A percentile compares a stretch with the other conserved stretches of the same genome.
Conservation (phyloP, 2,329 filamentous ascomycete genomes). For the Penicillium sp. region DNA sequence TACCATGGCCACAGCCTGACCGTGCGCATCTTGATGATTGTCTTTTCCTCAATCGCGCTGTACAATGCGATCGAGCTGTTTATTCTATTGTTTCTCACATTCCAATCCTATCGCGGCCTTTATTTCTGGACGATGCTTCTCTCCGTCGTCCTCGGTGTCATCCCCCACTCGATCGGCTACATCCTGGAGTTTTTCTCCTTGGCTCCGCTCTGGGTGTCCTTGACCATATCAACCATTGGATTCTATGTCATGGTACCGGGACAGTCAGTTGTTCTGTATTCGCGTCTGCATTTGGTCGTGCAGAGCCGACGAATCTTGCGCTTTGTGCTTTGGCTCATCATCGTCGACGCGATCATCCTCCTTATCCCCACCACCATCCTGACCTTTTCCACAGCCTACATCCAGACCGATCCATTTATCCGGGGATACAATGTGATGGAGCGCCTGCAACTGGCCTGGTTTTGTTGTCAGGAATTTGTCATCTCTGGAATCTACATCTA, state of each 20-base stretch:
- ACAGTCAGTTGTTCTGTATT: constrained; percentile 63
- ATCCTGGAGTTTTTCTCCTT: constrained; percentile 40
- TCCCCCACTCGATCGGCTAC: constrained; percentile 41
- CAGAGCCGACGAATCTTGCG: constrained; percentile 50
- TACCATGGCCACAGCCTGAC: constrained; percentile 23
- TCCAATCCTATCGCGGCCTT: constrained; percentile 36
- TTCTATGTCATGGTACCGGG: constrained; percentile 62
- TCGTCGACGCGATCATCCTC: constrained; percentile 54
- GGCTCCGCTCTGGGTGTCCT: constrained; percentile 35
- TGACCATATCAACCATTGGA: constrained; percentile 50
- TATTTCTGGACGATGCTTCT: constrained; percentile 45
- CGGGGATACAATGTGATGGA: constrained; percentile 47
- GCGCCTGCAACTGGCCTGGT: constrained; percentile 43
- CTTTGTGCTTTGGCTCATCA: constrained; percentile 58
- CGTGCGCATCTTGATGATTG: constrained; percentile 31
- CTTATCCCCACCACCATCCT: constrained; percentile 57
- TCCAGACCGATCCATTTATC: constrained; percentile 23
- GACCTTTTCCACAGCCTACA: constrained; percentile 46
- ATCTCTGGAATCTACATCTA: constrained; percentile 55
- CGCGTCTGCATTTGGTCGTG: constrained; percentile 61
- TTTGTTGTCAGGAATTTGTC: constrained; percentile 46
- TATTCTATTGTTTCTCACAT: constrained; percentile 39
- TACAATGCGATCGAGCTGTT: constrained; percentile 51
- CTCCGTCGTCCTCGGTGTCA: constrained; percentile 36
- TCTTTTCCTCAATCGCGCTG: constrained; percentile 41